Evolutionary conservation across 208 protist genomes (phyloP), one percentile per base, ranked within the genome.

Genomic region (Trypanosoma conorhini): DNA sequence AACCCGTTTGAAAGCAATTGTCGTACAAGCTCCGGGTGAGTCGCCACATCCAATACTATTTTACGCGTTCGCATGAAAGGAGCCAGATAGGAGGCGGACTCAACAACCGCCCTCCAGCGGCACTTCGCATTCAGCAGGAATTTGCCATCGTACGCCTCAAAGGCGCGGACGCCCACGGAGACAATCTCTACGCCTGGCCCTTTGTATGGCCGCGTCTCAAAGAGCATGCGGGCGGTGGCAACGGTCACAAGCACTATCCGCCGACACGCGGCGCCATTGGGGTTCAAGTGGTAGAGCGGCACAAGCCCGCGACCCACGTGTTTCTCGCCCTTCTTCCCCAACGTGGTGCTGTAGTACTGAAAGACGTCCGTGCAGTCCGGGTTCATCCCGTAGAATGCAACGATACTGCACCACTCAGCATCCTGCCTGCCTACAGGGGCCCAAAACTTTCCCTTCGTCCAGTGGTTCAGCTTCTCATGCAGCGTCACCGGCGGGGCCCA

Each of bases 131-230:
- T 59, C 10, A 79, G 8, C 30, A 97, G 80, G 66, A 86, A 97
- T 46, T 76, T 89, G 24, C 74, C 80, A 69, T 95, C 88, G 70
- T 95, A 95, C 57, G 77, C 77, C 77, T 97, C 89, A 69, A 97
- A 95, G 54, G 85, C 88, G 59, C 89, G 86, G 60, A 86, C 79
- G 44, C 92, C 92, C 22, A 85, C 83, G 10, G 87, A 83, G 48
- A 97, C 85, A 56, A 97, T 74, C 77, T 97, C 89, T n/a, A 97
- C 86, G 12, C 92, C 92, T 38, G 92, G 92, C 5, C 92, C 92
- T 70, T 97, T 97, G 82, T 91, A 97, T 5, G 88, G 89, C 12
- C 77, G 76, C 1, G 83, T 91, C 42, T 77, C 69, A 65, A 95
- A 86, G 21, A 97, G 63, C 80, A 91, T 84, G 26, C 84, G 66